Conservation (phyloP, 306 rosid genomes). For the Quercus berberidifolia region DNA sequence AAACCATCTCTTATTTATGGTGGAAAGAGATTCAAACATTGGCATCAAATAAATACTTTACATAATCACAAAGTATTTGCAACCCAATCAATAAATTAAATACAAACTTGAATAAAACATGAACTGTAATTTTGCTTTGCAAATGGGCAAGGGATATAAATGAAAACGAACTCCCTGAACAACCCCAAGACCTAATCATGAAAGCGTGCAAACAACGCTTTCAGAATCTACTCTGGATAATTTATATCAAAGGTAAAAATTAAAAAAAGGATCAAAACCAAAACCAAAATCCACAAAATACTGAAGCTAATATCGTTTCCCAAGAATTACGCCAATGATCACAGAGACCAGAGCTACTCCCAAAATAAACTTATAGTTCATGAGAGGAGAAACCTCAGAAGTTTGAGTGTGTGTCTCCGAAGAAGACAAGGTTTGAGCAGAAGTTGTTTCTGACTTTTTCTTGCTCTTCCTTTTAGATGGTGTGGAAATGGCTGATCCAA, state of each 20-base stretch:
- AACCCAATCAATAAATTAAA: slow-evolving; percentile 23
- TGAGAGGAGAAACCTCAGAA: slow-evolving; percentile 45
- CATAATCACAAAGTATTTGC: slow-evolving; percentile 1
- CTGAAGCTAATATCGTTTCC: slow-evolving; percentile 63
- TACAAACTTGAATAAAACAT: slow-evolving; percentile 31
- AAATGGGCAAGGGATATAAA: slow-evolving; percentile 54
- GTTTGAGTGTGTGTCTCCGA: slow-evolving; percentile 36
- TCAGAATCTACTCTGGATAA: slow-evolving; percentile 30
- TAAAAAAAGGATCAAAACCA: slow-evolving; percentile 5
- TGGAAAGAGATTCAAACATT: too few species aligned
- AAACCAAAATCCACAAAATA: slow-evolving; percentile 17
- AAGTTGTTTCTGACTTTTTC: slow-evolving; percentile 66
- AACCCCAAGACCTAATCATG: slow-evolving; percentile 34
- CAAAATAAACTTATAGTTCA: slow-evolving; percentile 51
- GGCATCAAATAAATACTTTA: too few species aligned
- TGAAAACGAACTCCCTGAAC: slow-evolving; percentile 63
- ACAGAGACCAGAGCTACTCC: slow-evolving; percentile 76
- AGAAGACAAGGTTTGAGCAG: slow-evolving; percentile 52
- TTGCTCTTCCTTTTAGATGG: slow-evolving; percentile 77
- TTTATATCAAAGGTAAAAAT: slow-evolving; percentile 10
- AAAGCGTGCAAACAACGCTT: slow-evolving; percentile 47
- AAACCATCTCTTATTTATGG: too few species aligned
- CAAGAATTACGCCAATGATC: slow-evolving; percentile 76
- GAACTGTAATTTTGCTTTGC: slow-evolving; percentile 41
- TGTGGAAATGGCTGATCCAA: slow-evolving; percentile 57